A percentile compares a stretch with the other conserved stretches of the same genome.
Evolutionary conservation across 257 asterid species (phyloP).

Genomic region (Ilex asprella): DNA sequence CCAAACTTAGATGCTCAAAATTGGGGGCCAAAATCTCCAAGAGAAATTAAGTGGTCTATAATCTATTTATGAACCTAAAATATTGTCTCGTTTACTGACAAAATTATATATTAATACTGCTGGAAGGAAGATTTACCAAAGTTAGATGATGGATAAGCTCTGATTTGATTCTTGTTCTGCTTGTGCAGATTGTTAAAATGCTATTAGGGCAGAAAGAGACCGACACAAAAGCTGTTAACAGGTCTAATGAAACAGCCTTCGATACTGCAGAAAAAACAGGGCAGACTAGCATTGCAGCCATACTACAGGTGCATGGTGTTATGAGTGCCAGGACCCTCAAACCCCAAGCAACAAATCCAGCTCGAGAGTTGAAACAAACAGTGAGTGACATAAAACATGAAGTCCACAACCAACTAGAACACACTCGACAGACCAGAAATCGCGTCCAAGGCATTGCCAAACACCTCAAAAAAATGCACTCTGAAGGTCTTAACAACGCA

Average conservation of each 20-base stretch:
- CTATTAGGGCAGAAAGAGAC: constrained; percentile 27
- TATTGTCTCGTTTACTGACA: too few relatives aligned
- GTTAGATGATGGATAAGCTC: background rate
- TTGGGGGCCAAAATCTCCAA: too few relatives aligned
- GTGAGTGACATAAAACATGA: constrained; percentile 50
- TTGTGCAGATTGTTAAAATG: constrained; percentile 34
- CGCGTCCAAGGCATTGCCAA: constrained; percentile 42
- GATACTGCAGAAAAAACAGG: constrained; percentile 39
- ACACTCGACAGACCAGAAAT: constrained; percentile 34
- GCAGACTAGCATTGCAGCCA: constrained; percentile 18
- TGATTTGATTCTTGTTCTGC: constrained; percentile 8
- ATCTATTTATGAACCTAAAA: too few relatives aligned
- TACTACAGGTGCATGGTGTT: constrained; percentile 30
- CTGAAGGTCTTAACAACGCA: constrained; percentile 49
- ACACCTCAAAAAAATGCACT: constrained; percentile 41
- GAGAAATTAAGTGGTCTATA: too few relatives aligned
- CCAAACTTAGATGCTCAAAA: too few relatives aligned
- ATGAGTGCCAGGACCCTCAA: constrained; percentile 20
- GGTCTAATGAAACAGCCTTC: constrained; percentile 35
- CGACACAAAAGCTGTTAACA: constrained; percentile 24
- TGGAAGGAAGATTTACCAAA: too few relatives aligned
- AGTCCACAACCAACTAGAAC: constrained; percentile 42
- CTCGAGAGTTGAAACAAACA: constrained; percentile 36
- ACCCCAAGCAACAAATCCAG: constrained; percentile 33
- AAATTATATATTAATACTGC: too few relatives aligned